Evolutionary conservation across 1,139 yeast species (phyloP).

Genomic region (Kurtzmaniella quercitrusa): DNA sequence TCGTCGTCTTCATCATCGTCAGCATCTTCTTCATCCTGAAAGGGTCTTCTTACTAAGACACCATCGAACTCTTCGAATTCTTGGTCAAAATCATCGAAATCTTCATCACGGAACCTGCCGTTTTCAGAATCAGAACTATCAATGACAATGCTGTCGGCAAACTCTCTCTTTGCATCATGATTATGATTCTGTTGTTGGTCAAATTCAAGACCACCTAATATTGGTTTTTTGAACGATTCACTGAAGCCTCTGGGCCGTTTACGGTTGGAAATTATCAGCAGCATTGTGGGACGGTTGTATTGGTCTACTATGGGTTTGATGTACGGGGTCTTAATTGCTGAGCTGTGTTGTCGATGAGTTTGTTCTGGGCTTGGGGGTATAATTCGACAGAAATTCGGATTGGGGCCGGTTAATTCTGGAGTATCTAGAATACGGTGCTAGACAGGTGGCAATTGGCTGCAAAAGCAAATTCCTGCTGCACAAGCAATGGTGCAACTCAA

Average conservation of each 20-base stretch:
- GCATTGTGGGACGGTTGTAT: not conserved
- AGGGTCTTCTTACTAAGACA: slow-evolving; percentile 5
- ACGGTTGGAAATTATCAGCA: slow-evolving; percentile 30
- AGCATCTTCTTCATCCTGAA: slow-evolving; percentile 30
- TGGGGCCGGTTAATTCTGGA: too few relatives aligned
- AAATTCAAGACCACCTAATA: slow-evolving; percentile 4
- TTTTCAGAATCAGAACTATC: slow-evolving; percentile 14
- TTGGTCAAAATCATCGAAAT: slow-evolving; percentile 9
- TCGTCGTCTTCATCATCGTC: slow-evolving; percentile 28
- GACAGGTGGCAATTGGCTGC: not conserved
- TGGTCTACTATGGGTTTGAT: too few relatives aligned
- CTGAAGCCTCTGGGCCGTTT: slow-evolving; percentile 48
- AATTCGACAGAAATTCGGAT: too few relatives aligned
- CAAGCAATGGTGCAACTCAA: not conserved
- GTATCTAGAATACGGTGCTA: not conserved
- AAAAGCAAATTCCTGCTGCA: not conserved
- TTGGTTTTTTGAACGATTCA: slow-evolving; percentile 25
- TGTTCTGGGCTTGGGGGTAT: too few relatives aligned
- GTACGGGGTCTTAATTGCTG: too few relatives aligned
- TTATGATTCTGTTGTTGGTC: slow-evolving; percentile 2
- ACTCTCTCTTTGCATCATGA: slow-evolving; percentile 4
- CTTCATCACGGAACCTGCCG: slow-evolving; percentile 9
- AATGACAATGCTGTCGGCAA: slow-evolving; percentile 9
- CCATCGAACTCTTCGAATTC: slow-evolving; percentile 15
- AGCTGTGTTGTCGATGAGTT: too few relatives aligned